Base-by-base conservation (phyloP, 805 yeast genomes). In the Blastobotrys muscicola region DNA sequence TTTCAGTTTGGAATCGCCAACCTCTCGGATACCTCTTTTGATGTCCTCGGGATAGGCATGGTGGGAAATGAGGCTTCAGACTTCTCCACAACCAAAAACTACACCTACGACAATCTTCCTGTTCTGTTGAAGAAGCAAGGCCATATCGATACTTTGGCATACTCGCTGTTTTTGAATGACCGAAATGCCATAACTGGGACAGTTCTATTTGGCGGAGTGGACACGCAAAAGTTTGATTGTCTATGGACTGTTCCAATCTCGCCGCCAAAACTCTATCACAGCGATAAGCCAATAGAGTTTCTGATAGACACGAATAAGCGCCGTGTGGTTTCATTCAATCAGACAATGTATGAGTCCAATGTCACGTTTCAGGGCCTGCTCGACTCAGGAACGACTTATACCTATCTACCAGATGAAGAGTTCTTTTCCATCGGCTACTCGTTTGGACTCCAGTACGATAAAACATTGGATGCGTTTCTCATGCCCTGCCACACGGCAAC, bases 1-100 rank as follows among this genome's bases (percentile, higher is more conserved):
- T 65, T 83, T 26, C 75, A 85, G 6, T 74, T 89, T 61, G 96
- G 94, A 1, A 76, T 85, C 20, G 92, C 84, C 7, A 76, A 78
- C 55, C 58, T 61, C 31, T 72, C 92, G 1, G 76, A 78, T 50
- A 78, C 92, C 3, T 61, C 76, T 8, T 61, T 69, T 50, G 90
- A 94, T 42, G 65, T 66, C 12, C 52, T 64, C 49, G 70, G 70
- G 9, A 57, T 65, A 26, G 69, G 69, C 11, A 53, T 59, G 35
- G 43, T 47, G 9, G 48, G 54, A 12, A 53, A 56, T 33, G 70
- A 66, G 54, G 57, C 68, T 14, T 52, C 54, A 3, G 46, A 55
- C 11, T 45, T 39, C 14, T 50, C 52, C 31, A 52, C 53, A 29
- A 52, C 42, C 76, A 36, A 15, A 13, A 12, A 33, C 10, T 20